These are phyloP conservation scores for Rosa hybrid DNA, from an alignment of 331 rosid species.

Conservation along the genomic window DNA sequence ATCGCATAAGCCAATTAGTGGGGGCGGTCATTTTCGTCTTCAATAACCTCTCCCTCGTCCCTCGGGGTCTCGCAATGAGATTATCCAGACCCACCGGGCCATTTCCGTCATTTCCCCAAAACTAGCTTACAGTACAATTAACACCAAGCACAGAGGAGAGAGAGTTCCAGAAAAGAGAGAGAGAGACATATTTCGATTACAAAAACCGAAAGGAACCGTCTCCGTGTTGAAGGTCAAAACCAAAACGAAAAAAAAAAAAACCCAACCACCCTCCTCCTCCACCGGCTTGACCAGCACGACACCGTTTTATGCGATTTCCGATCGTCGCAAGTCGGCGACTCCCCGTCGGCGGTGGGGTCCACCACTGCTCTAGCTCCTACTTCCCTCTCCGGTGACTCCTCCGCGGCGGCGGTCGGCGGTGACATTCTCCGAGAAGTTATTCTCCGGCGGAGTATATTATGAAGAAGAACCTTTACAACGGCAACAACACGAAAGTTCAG, in stretches of 20 bases:
- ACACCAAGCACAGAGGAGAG: slow-evolving; percentile 23
- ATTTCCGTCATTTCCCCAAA: slow-evolving; percentile 28
- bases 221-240: slow-evolving; percentile 35
- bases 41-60: neutral
- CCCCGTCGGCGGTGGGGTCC: slow-evolving; percentile 51
- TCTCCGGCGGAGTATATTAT: slow-evolving; percentile 43
- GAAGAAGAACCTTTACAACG: slow-evolving; percentile 67
- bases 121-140: slow-evolving; percentile 38
- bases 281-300: slow-evolving; percentile 28
- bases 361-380: neutral
- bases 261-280: slow-evolving; percentile 11
- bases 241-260: neutral
- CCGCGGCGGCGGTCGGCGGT: slow-evolving; percentile 41
- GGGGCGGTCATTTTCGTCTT: neutral
- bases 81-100: slow-evolving; percentile 24
- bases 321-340: slow-evolving; percentile 50
- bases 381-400: slow-evolving; percentile 37
- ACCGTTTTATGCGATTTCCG: slow-evolving; percentile 55
- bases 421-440: neutral
- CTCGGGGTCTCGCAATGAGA: slow-evolving; percentile 17
- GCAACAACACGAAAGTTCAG: slow-evolving; percentile 18
- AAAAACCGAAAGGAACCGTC: slow-evolving; percentile 42
- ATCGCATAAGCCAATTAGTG: neutral
- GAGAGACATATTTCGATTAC: neutral
- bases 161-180: neutral